These are phyloP conservation scores for Phlyctochytrium bullatum DNA, from an alignment of 192 early-diverging fungal genomes.

Conservation along the genomic window DNA sequence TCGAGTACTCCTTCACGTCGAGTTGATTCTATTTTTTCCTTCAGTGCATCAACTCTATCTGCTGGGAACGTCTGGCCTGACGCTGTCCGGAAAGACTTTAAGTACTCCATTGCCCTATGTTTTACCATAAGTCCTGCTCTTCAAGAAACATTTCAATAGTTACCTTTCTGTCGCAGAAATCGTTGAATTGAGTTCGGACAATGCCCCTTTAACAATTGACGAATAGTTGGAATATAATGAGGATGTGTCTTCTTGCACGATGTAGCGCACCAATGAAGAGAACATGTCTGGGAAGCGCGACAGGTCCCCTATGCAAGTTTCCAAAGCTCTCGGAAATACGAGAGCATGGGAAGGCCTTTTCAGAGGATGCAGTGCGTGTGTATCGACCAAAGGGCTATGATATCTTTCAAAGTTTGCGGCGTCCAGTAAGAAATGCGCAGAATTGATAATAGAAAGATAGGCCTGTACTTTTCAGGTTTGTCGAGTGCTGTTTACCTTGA, in stretches of 20 bases:
- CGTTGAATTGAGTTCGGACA: background rate
- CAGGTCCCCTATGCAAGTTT: background rate
- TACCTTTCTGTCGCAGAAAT: background rate
- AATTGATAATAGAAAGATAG: slow-evolving; percentile 34
- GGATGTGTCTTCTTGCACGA: background rate
- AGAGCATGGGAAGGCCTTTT: background rate
- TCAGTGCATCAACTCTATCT: background rate
- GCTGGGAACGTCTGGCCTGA: background rate
- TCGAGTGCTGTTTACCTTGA: slow-evolving; percentile 20
- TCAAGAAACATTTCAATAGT: background rate
- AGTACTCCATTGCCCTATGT: background rate
- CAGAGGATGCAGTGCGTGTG: background rate
- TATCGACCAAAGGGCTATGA: slow-evolving; percentile 38
- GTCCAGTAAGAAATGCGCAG: slow-evolving; percentile 34
- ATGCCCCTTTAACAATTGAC: background rate
- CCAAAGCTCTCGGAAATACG: background rate
- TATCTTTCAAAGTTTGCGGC: slow-evolving; percentile 42
- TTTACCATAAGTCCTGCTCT: background rate
- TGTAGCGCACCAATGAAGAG: background rate
- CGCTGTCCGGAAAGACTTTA: background rate
- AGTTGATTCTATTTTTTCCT: background rate
- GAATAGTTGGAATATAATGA: background rate
- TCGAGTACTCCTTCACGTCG: background rate
- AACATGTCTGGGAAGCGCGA: background rate
- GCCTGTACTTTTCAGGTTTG: slow-evolving; percentile 7